Conservation (phyloP, 768 basidiomycete genomes). For the Phallus indusiatus region DNA sequence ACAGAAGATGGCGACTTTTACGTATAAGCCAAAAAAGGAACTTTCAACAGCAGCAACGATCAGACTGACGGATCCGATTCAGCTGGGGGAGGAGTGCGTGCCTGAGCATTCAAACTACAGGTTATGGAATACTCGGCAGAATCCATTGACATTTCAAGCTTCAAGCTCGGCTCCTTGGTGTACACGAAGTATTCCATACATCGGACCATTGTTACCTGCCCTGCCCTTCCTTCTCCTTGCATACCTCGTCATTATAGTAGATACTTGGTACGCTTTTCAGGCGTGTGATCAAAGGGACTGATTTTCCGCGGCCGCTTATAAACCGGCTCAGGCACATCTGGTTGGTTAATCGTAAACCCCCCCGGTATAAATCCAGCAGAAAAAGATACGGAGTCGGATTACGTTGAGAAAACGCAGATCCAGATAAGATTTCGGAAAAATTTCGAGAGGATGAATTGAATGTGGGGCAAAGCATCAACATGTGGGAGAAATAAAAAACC, state of each 20-base stretch:
- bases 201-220: background rate
- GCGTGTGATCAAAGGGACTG: background rate
- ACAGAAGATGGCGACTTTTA: background rate
- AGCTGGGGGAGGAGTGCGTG: background rate
- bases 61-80: background rate
- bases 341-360: background rate
- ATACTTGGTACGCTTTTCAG: background rate
- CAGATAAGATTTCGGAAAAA: background rate
- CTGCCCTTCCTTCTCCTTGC: background rate
- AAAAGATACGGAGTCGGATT: background rate
- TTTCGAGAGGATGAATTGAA: background rate
- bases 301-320: background rate
- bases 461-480: background rate
- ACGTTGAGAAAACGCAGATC: background rate
- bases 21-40: background rate
- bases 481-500: background rate
- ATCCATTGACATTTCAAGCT: background rate
- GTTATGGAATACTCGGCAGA: background rate
- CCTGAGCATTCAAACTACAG: background rate
- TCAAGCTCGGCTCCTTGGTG: background rate
- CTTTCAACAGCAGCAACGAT: background rate
- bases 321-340: background rate
- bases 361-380: no score
- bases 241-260: background rate
- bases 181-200: background rate